Evolutionary conservation across 805 yeast genomes (phyloP).

Genomic region (Suhomyces sp.): DNA sequence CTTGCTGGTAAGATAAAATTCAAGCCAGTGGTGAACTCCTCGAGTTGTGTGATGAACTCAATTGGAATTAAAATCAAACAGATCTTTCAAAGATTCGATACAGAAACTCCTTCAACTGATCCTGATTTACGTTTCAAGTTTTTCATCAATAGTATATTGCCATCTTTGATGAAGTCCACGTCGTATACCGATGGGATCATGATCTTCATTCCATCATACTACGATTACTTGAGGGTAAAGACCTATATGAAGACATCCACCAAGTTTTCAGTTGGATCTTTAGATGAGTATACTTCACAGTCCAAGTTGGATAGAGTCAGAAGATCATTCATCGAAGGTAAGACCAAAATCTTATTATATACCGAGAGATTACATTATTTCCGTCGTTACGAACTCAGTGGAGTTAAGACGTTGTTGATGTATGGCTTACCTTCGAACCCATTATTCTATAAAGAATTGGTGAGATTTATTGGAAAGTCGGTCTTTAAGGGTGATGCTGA

Average conservation of each 20-base stretch:
- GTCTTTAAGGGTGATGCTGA: conserved; percentile 56
- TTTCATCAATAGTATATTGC: conserved; percentile 71
- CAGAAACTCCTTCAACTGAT: conserved; percentile 56
- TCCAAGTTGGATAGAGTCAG: conserved; percentile 72
- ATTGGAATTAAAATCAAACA: conserved; percentile 68
- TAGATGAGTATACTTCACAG: conserved; percentile 81
- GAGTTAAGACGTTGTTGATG: conserved; percentile 78
- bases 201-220: conserved; percentile 80
- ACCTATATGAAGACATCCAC: conserved; percentile 66
- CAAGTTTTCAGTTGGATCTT: conserved; percentile 60
- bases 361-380: conserved; percentile 94
- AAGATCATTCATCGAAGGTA: conserved; percentile 61
- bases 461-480: conserved; percentile 63
- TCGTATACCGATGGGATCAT: conserved; percentile 72
- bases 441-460: conserved; percentile 73
- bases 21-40: conserved; percentile 45
- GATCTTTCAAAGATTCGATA: conserved; percentile 69
- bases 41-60: conserved; percentile 57
- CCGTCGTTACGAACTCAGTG: conserved; percentile 79
- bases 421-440: conserved; percentile 88
- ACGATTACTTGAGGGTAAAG: conserved; percentile 79
- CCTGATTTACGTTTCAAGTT: conserved; percentile 82
- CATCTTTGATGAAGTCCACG: conserved; percentile 63
- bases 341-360: conserved; percentile 72
- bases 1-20: conserved; percentile 61